Evolutionary conservation across 163 green algal genomes (phyloP), one percentile per base, ranked within the genome.

Genomic region (Chlorella variabilis): DNA sequence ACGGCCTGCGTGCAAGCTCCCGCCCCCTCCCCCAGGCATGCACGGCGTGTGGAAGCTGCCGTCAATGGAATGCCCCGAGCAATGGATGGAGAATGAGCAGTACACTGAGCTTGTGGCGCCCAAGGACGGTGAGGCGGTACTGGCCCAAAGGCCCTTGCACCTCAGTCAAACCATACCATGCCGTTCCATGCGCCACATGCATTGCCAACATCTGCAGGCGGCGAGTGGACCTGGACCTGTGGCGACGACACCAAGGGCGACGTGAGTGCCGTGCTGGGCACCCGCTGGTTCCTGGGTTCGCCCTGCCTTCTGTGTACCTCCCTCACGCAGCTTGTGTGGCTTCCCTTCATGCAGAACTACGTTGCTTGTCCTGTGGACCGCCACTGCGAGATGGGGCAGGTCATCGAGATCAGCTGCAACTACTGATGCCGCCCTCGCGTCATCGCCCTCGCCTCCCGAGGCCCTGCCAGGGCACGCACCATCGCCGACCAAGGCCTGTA

Each of bases 351-450:
- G 59, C 59, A 67, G 59, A 67, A 67, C n/a, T 67, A 38, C n/a
- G 38, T 27, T 20, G n/a, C 6, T 21, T 67, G 59, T 20, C 59
- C 59, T 7, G 59, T 67, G 27, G 29, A 38, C n/a, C 20, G 59
- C 59, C 59, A 67, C 59, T 67, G 59, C 59, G 5, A 9, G 29
- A 5, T 13, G n/a, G 59, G 59, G 7, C 8, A 27, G 59, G 4
- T 39, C 29, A 38, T 67, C n/a, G 20, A 67, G 59, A 67, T 67
- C 27, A 67, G 20, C 29, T 67, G 59, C 59, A 62, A 62, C 51
- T 25, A 8, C 51, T 62, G 51, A 62, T 8, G 4, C 51, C 15
- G 13, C 15, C 4, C 51, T 62, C 45, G n/a, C n/a, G n/a, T n/a
- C n/a, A n/a, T n/a, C n/a, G n/a, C n/a, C n/a, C n/a, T n/a, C n/a